These are phyloP conservation scores for Piloderma croceum DNA, from an alignment of 768 basidiomycete genomes.

Conservation along the genomic window DNA sequence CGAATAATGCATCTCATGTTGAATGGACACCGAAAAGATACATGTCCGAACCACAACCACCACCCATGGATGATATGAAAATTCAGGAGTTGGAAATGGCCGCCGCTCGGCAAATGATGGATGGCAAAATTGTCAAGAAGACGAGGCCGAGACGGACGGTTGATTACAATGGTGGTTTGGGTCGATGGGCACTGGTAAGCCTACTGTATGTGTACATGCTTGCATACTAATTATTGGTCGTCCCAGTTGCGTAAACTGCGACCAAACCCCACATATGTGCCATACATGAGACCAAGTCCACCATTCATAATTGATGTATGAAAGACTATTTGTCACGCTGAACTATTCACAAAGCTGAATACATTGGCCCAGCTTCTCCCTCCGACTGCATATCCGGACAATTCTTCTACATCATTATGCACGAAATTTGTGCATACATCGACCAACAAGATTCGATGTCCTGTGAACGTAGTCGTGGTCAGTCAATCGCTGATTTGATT, in stretches of 20 bases:
- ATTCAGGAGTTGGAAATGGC: constrained; percentile 76
- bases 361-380: constrained; percentile 69
- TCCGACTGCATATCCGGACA: constrained; percentile 85
- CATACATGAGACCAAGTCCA: constrained; percentile 75
- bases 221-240: not conserved
- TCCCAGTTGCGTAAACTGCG: constrained; percentile 68
- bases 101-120: constrained; percentile 61
- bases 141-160: constrained; percentile 90
- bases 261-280: constrained; percentile 71
- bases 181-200: constrained; percentile 79
- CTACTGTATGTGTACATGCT: not conserved
- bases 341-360: constrained; percentile 19
- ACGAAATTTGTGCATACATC: constrained; percentile 98
- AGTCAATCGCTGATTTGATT: constrained; percentile 28
- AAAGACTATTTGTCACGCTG: constrained; percentile 12
- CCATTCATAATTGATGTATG: constrained; percentile 87
- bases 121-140: constrained; percentile 84
- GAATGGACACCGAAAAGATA: constrained; percentile 79
- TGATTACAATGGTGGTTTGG: constrained; percentile 87
- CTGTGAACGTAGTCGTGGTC: constrained; percentile 92
- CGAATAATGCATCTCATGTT: constrained; percentile 33
- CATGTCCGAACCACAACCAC: constrained; percentile 64
- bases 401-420: constrained; percentile 89
- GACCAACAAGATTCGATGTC: constrained; percentile 97
- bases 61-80: constrained; percentile 75